Conservation (phyloP, 768 basidiomycete species). For the Leccinum subgranulosum region DNA sequence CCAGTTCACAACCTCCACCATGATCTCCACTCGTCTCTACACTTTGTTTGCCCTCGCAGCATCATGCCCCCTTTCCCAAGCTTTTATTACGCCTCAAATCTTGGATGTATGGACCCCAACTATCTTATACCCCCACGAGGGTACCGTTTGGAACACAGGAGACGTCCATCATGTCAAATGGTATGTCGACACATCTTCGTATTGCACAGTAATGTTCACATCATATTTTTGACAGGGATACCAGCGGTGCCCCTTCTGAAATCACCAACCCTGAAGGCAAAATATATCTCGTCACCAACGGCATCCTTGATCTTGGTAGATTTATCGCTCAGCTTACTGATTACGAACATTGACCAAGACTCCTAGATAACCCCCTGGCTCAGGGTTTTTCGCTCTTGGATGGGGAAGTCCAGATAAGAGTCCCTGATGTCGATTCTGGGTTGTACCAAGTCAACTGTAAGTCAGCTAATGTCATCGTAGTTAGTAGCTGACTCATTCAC, state of each 20-base stretch:
- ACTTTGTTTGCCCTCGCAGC: conserved; percentile 11
- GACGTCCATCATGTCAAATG: conserved; percentile 21
- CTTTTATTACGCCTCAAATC: background rate
- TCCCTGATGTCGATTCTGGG: conserved; percentile 29
- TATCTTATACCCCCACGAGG: conserved; percentile 20
- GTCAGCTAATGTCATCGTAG: background rate
- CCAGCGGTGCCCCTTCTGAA: conserved; percentile 17
- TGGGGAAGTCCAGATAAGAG: conserved; percentile 24
- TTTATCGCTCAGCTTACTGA: conserved; percentile 3
- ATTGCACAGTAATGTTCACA: background rate
- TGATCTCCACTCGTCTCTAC: conserved; percentile 1
- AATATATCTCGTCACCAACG: conserved; percentile 27
- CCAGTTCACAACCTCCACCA: background rate
- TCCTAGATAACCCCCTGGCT: conserved; percentile 24
- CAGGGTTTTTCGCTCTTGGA: conserved; percentile 27
- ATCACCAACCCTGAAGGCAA: conserved; percentile 33
- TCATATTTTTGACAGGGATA: conserved; percentile 28
- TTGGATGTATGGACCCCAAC: conserved; percentile 29
- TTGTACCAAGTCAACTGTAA: conserved; percentile 34
- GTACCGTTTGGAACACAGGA: conserved; percentile 24
- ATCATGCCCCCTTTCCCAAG: conserved; percentile 7
- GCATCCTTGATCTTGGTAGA: conserved; percentile 23
- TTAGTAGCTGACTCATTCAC: conserved; percentile 1
- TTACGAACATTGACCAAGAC: conserved; percentile 3
- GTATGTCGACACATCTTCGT: conserved; percentile 15